Percentiles rank a stretch among this genome's conserved stretches.
phyloP scores from a whole-genome alignment of 2,329 filamentous ascomycete species.

The Curvularia spicifera region DNA sequence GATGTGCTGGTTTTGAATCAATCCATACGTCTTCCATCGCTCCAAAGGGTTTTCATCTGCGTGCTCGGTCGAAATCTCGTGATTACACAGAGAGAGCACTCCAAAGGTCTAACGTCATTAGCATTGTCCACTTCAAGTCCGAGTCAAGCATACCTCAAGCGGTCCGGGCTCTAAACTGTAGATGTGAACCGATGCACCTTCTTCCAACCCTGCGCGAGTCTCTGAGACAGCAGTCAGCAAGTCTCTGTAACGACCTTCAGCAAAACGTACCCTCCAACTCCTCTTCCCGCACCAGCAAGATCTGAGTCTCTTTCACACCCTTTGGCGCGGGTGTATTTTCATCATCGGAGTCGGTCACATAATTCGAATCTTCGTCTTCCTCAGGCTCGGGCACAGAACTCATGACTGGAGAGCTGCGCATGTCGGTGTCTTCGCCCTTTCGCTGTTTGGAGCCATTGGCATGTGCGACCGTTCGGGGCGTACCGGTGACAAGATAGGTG shows the following conservation, averaged over 20 bases:
- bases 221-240: conserved; percentile 55
- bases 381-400: conserved; percentile 65
- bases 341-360: conserved; percentile 26
- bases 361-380: conserved; percentile 39
- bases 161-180: conserved; percentile 81
- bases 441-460: conserved; percentile 49
- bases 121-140: neutral
- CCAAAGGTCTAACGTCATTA: conserved; percentile 66
- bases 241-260: neutral
- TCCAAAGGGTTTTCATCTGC: conserved; percentile 65
- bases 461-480: conserved; percentile 53
- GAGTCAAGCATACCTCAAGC: conserved; percentile 61
- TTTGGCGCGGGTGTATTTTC: conserved; percentile 51
- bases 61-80: conserved; percentile 65
- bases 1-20: conserved; percentile 75
- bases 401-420: conserved; percentile 71
- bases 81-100: conserved; percentile 71
- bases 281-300: conserved; percentile 75
- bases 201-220: conserved; percentile 70
- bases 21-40: conserved; percentile 69
- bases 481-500: conserved; percentile 86
- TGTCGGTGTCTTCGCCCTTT: conserved; percentile 70
- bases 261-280: conserved; percentile 66
- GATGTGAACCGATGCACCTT: conserved; percentile 80
- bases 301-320: conserved; percentile 60